phyloP scores from a whole-genome alignment of 2,329 filamentous ascomycete genomes.

The Trichophyton schoenleinii region DNA sequence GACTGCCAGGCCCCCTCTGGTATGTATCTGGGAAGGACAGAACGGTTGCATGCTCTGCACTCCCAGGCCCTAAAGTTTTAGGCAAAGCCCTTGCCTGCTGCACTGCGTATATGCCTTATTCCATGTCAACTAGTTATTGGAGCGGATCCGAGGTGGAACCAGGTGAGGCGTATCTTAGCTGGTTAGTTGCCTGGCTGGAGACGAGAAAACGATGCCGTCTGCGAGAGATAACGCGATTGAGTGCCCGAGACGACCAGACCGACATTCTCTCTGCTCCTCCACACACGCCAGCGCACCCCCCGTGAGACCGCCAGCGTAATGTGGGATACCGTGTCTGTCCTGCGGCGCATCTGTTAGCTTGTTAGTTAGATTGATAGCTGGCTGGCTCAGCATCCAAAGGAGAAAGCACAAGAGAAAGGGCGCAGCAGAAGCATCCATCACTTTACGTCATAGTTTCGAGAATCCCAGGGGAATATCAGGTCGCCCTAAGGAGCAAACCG shows the following conservation, averaged over 20 bases:
- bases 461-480: not conserved
- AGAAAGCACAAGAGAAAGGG: not conserved
- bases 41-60: not conserved
- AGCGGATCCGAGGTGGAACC: not conserved
- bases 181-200: not conserved
- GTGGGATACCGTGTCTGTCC: not conserved
- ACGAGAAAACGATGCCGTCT: not conserved
- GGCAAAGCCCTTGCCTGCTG: not conserved
- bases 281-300: not conserved
- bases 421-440: not conserved
- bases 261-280: not conserved
- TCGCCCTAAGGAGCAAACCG: not conserved
- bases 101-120: slow-evolving; percentile 4
- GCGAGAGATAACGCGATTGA: not conserved
- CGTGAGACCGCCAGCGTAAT: not conserved
- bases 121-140: not conserved
- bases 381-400: too few relatives aligned
- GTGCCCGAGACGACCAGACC: not conserved
- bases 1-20: not conserved
- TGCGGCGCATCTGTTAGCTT: not conserved
- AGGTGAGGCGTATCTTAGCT: not conserved
- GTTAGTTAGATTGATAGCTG: not conserved
- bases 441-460: not conserved
- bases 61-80: not conserved
- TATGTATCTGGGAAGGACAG: not conserved